phyloP scores from a whole-genome alignment of 108 stramenopile genomes.

The Nitzschia putrida region DNA sequence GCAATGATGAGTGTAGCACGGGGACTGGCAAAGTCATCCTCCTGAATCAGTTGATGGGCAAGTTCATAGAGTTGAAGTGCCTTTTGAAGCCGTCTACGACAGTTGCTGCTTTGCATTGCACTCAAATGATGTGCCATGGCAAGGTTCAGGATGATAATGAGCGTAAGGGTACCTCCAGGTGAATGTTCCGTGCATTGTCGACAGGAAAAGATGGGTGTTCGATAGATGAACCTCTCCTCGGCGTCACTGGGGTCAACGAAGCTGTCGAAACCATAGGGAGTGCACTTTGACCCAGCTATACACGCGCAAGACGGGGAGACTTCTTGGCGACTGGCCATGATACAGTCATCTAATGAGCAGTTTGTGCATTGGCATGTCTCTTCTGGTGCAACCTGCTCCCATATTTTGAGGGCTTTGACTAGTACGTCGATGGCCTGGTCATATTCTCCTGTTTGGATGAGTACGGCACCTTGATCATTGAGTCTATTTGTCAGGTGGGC shows the following conservation, averaged over 20 bases:
- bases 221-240: conserved; percentile 15
- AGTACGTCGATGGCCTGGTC: conserved; percentile 9
- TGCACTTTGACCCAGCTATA: not conserved
- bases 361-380: conserved; percentile 7
- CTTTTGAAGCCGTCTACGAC: conserved; percentile 8
- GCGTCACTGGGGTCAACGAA: not conserved
- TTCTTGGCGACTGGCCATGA: not conserved
- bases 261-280: not conserved
- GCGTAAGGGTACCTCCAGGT: conserved; percentile 2
- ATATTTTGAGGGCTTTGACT: conserved; percentile 13
- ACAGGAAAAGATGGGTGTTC: conserved; percentile 9
- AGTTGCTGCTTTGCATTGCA: conserved; percentile 5
- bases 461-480: conserved; percentile 12
- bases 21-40: conserved; percentile 4
- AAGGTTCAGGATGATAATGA: conserved; percentile 21
- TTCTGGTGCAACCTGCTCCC: not conserved
- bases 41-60: conserved; percentile 3
- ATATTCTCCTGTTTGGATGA: conserved; percentile 4
- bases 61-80: conserved; percentile 14
- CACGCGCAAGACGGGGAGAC: not conserved
- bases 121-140: conserved; percentile 12
- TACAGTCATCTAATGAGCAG: conserved; percentile 12
- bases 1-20: conserved; percentile 6
- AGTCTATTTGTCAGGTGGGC: conserved; percentile 4
- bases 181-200: conserved; percentile 3